Evolutionary conservation across 148 eudicot genomes (phyloP), one percentile per base, ranked within the genome.

Genomic region (Suaeda aralocaspica): DNA sequence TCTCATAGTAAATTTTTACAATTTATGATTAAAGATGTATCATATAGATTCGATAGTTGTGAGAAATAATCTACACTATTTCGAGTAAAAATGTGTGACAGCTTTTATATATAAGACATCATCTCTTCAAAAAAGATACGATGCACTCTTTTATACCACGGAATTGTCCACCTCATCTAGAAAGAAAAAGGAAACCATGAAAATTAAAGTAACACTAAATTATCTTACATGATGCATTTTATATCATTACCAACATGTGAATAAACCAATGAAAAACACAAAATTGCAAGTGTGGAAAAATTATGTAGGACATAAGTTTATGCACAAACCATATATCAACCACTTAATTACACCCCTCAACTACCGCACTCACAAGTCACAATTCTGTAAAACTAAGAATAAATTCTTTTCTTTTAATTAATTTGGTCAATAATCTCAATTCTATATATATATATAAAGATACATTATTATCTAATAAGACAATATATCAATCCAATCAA

Each of bases 321-420:
- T 21, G 67, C 67, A 42, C 33, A 33, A 39, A 16, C 34, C 59
- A 50, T 58, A 50, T 36, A 6, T 21, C 30, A 30, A 59, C 65
- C 73, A 75, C 55, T 63, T 68, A 61, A n/a, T n/a, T 29, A 29
- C 49, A 51, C 61, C 42, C 6, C 62, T 28, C 73, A 74, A 74
- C 78, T 63, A 74, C 72, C 71, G 44, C 78, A 74, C 77, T 74
- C 29, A 59, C 25, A 33, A n/a, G 21, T 10, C 10, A 33, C 6
- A 56, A 26, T 66, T 44, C 29, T 25, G 25, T 24, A 46, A 46
- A 39, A 4, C 52, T 49, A 4, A 19, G 5, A 52, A 24, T 52
- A 19, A 19, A 52, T 15, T 19, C 25, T 3, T 19, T 30, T 16
- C 15, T n/a, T 36, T 24, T 6, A 21, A 3, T 36, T 39, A 18